These are phyloP conservation scores for Citrus inodora DNA, from an alignment of 345 rosid species.

Conservation along the genomic window DNA sequence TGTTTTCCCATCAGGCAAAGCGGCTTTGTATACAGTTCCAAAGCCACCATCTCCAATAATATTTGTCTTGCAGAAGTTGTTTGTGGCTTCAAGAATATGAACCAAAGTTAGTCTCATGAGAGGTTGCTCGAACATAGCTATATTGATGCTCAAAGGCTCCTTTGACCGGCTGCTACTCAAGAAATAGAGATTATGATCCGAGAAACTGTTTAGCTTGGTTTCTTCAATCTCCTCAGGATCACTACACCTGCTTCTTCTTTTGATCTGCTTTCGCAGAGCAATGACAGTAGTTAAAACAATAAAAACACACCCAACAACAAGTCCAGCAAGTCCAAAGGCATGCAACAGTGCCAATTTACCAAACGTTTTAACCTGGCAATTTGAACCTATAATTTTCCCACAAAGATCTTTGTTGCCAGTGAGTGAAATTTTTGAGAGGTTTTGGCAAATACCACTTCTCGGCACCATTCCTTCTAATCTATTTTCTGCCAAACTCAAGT, in stretches of 20 bases:
- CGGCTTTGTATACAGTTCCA: constrained; percentile 89
- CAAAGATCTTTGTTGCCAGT: constrained; percentile 70
- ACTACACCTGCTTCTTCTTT: constrained; percentile 30
- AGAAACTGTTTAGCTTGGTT: constrained; percentile 31
- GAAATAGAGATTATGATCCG: constrained; percentile 56
- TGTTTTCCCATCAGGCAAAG: constrained; percentile 45
- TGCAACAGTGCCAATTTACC: constrained; percentile 30
- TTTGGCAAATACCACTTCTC: constrained; percentile 51
- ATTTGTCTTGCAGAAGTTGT: constrained; percentile 75
- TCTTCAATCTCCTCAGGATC: constrained; percentile 49
- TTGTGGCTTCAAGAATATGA: constrained; percentile 78
- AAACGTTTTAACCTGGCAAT: constrained; percentile 40
- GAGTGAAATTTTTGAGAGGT: constrained; percentile 41
- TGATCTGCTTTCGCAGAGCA: constrained; percentile 40
- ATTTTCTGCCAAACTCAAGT: constrained; percentile 57
- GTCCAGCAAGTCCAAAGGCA: constrained; percentile 53
- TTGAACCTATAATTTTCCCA: constrained; percentile 41
- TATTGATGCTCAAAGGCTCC: constrained; percentile 88
- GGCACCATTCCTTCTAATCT: constrained; percentile 67
- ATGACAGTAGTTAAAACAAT: constrained; percentile 31
- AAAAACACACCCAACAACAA: constrained; percentile 41
- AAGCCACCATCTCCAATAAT: constrained; percentile 95
- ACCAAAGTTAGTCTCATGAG: constrained; percentile 67
- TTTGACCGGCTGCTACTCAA: constrained; percentile 65
- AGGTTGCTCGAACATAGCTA: constrained; percentile 87